These are phyloP conservation scores for Coemansia sp. DNA, from an alignment of 371 early-diverging fungal species.

Conservation along the genomic window DNA sequence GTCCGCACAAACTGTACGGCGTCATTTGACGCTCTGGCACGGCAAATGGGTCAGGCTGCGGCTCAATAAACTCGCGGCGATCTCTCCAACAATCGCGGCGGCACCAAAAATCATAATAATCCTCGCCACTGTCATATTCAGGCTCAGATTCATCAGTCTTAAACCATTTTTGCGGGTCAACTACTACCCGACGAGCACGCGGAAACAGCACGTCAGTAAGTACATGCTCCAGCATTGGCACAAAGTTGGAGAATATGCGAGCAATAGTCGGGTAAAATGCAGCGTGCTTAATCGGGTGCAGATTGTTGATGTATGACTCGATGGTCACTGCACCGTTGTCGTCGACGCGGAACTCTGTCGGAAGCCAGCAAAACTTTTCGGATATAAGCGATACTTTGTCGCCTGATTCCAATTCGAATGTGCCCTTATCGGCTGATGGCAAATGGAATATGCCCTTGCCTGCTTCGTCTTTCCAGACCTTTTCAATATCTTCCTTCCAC, in stretches of 20 bases:
- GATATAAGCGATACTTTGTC: conserved; percentile 2
- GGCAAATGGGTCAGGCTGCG: conserved; percentile 27
- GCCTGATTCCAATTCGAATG: too few species aligned
- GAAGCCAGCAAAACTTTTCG: conserved; percentile 56
- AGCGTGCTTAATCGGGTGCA: conserved; percentile 54
- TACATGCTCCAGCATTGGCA: conserved; percentile 51
- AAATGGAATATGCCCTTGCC: not conserved
- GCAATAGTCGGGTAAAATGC: conserved; percentile 52
- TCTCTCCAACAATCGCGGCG: not conserved
- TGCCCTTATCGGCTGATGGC: not conserved
- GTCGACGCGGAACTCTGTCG: conserved; percentile 54
- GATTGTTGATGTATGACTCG: conserved; percentile 61
- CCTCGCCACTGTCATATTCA: conserved; percentile 7
- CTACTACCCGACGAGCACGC: not conserved
- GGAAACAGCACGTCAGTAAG: conserved; percentile 18
- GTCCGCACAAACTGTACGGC: conserved; percentile 42
- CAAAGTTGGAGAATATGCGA: conserved; percentile 40
- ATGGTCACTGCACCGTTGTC: conserved; percentile 40
- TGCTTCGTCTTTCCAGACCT: not conserved
- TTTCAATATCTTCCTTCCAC: conserved; percentile 8
- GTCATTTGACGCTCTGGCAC: conserved; percentile 13
- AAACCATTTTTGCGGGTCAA: conserved; percentile 21
- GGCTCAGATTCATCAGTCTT: conserved; percentile 9
- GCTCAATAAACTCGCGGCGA: conserved; percentile 13
- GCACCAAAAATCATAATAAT: not conserved